Evolutionary conservation across 2,329 filamentous ascomycete species (phyloP).

Genomic region (Ophiocordyceps robertsii): DNA sequence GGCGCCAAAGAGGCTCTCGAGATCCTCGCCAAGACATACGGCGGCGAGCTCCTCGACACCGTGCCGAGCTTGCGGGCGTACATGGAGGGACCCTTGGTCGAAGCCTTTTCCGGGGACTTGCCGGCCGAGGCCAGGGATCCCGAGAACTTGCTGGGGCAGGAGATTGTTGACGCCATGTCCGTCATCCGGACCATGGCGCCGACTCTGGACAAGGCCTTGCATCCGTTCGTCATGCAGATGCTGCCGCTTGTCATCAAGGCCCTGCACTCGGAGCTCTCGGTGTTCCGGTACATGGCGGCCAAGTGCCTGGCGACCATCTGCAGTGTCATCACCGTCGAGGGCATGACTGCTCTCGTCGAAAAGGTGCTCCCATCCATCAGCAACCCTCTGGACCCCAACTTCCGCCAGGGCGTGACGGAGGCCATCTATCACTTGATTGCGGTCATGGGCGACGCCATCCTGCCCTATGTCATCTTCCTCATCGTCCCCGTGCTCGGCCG

Average conservation of each 20-base stretch:
- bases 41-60: conserved; percentile 60
- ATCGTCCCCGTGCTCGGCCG: conserved; percentile 92
- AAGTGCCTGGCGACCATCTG: conserved; percentile 97
- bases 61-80: conserved; percentile 71
- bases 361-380: conserved; percentile 84
- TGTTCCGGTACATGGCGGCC: conserved; percentile 90
- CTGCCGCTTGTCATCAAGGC: conserved; percentile 80
- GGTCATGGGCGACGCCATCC: conserved; percentile 91
- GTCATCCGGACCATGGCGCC: conserved; percentile 85
- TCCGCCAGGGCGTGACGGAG: conserved; percentile 87
- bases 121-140: conserved; percentile 62
- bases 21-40: conserved; percentile 70
- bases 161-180: conserved; percentile 87
- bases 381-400: conserved; percentile 77
- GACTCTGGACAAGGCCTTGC: conserved; percentile 64
- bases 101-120: conserved; percentile 59
- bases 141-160: conserved; percentile 68
- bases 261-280: conserved; percentile 74
- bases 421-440: conserved; percentile 94
- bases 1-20: conserved; percentile 92
- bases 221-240: conserved; percentile 69
- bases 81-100: conserved; percentile 68
- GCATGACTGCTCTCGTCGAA: conserved; percentile 92
- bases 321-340: conserved; percentile 87
- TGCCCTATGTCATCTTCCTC: conserved; percentile 97